phyloP scores from a whole-genome alignment of 2,329 filamentous ascomycete species.

The Cladobotryum protrusum region DNA sequence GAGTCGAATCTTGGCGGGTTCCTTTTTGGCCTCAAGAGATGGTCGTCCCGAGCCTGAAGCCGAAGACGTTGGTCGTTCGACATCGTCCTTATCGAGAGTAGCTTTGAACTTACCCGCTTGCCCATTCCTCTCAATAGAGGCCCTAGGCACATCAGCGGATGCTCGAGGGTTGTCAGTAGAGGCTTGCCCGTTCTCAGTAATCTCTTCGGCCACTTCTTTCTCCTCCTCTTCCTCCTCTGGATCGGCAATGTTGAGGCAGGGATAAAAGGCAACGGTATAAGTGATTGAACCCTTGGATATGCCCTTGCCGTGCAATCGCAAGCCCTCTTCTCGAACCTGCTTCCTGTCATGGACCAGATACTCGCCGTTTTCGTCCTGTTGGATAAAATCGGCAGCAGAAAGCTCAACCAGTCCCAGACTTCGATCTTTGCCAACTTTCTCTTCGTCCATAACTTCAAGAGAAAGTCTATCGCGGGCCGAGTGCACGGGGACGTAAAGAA shows the following conservation, averaged over 20 bases:
- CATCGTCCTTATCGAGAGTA: slow-evolving; percentile 26
- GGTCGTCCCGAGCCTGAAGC: slow-evolving; percentile 30
- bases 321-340: slow-evolving; percentile 55
- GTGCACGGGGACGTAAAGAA: slow-evolving; percentile 89
- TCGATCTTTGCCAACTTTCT: slow-evolving; percentile 85
- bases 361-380: slow-evolving; percentile 71
- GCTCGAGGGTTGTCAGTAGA: slow-evolving; percentile 10
- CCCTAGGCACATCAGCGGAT: slow-evolving; percentile 7
- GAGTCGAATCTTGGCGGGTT: slow-evolving; percentile 70
- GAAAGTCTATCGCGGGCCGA: slow-evolving; percentile 75
- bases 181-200: slow-evolving; percentile 21
- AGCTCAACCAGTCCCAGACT: slow-evolving; percentile 78
- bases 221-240: slow-evolving; percentile 75
- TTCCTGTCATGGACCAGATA: slow-evolving; percentile 76
- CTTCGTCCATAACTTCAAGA: slow-evolving; percentile 94
- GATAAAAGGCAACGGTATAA: slow-evolving; percentile 85
- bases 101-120: slow-evolving; percentile 40
- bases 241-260: slow-evolving; percentile 79
- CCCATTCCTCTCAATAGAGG: slow-evolving; percentile 4
- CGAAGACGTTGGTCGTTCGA: slow-evolving; percentile 22
- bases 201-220: slow-evolving; percentile 36
- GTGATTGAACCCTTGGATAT: slow-evolving; percentile 71
- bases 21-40: slow-evolving; percentile 39
- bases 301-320: slow-evolving; percentile 68
- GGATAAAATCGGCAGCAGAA: slow-evolving; percentile 69